Conservation (phyloP, 495 filamentous ascomycete genomes). For the Clavariopsis aquatica region DNA sequence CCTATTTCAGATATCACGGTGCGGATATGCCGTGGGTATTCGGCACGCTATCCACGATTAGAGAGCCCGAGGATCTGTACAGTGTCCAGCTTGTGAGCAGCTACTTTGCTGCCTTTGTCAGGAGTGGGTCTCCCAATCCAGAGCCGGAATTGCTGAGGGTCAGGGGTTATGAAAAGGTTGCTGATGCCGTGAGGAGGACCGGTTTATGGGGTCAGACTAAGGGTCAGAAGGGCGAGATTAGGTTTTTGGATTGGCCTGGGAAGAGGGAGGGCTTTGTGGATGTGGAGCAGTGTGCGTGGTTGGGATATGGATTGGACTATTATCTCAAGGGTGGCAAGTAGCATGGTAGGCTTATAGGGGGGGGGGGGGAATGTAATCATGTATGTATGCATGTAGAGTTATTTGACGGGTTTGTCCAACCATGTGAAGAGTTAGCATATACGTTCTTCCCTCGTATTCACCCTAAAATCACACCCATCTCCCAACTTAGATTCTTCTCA, state of each 20-base stretch:
- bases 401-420: no score
- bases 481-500: no score
- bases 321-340: constrained; percentile 34
- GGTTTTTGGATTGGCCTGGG: constrained; percentile 44
- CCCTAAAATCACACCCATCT: no score
- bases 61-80: constrained; percentile 39
- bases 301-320: constrained; percentile 45
- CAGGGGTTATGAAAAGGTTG: constrained; percentile 42
- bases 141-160: constrained; percentile 37
- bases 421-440: no score
- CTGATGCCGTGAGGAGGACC: constrained; percentile 36
- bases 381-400: no score
- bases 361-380: no score
- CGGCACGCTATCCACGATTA: constrained; percentile 35
- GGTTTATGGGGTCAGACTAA: constrained; percentile 32
- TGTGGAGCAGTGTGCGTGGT: constrained; percentile 45
- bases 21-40: constrained; percentile 42
- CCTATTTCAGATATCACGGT: constrained; percentile 34
- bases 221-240: constrained; percentile 41
- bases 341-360: no score
- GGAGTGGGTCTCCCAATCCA: constrained; percentile 43
- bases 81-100: constrained; percentile 39
- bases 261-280: constrained; percentile 41
- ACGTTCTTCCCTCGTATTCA: no score
- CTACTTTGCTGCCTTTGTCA: constrained; percentile 45